Percentiles rank a stretch among this genome's conserved stretches.
phyloP scores from a whole-genome alignment of 1,139 yeast genomes.

The Suhomyces atakaporum region DNA sequence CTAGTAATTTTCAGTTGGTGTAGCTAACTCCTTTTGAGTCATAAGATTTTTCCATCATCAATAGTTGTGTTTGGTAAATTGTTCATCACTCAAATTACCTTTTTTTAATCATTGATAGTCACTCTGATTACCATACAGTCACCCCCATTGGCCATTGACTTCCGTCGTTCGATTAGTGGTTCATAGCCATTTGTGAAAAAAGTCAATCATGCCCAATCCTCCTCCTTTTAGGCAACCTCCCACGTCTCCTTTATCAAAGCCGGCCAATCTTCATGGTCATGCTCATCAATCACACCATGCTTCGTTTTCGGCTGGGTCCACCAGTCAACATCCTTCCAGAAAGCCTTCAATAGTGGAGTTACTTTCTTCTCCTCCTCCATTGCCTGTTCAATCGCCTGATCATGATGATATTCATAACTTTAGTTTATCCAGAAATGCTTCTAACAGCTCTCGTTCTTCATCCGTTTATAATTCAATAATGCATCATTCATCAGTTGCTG shows the following conservation, averaged over 20 bases:
- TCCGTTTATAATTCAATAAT: conserved; percentile 15
- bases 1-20: too few relatives aligned
- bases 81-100: too few relatives aligned
- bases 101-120: not conserved
- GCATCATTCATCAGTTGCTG: conserved; percentile 17
- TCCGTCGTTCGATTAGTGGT: not conserved
- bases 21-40: conserved; percentile 1
- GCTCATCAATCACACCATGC: conserved; percentile 9
- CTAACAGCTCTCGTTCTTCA: conserved; percentile 38
- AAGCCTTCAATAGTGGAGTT: conserved; percentile 82
- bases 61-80: too few relatives aligned
- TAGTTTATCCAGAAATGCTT: conserved; percentile 47
- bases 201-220: conserved; percentile 18
- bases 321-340: conserved; percentile 34
- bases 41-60: not conserved
- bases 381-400: conserved; percentile 32
- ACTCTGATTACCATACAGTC: not conserved
- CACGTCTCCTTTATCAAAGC: conserved; percentile 17
- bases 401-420: conserved; percentile 40
- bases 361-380: conserved; percentile 81
- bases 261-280: conserved; percentile 8
- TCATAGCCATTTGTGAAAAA: too few relatives aligned
- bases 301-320: conserved; percentile 11
- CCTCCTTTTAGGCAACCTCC: conserved; percentile 21
- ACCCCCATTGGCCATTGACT: not conserved